Base-by-base conservation (phyloP, 2,329 filamentous ascomycete species). In the Neonectria punicea region DNA sequence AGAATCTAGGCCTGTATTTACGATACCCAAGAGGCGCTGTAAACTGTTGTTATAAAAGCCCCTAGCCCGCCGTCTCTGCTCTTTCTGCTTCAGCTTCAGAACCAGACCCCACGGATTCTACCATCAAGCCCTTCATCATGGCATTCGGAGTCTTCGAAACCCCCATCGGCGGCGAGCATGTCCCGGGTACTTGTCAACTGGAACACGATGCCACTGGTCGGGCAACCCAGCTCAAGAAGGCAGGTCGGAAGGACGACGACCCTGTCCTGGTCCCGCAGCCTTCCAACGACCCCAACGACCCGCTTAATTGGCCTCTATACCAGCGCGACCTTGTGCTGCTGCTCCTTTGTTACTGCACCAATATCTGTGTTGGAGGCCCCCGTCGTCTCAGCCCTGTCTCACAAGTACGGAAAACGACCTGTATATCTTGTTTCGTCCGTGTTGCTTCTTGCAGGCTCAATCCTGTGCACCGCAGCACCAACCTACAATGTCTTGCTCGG, bases 381-480 rank as follows among this genome's bases (percentile, higher is more conserved):
- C 5, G 28, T 51, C n/a, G 54, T 50, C 11, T 66, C 63, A 6
- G 58, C 63, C 20, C 39, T 66, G 44, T 32, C 58, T 11, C 58
- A 54, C 13, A 66, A 66, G 28, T 66, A 55, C 34, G 63, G 63
- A 16, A 66, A 66, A 13, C 63, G 63, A 28, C 63, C 63, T 14
- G 58, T 63, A 1, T 66, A 58, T 34, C 49, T 66, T 16, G 25
- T 58, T 3, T 66, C 63, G 10, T 63, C 63, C 1, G 32, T 53
- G 4, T 10, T 66, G 22, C 55, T 59, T 7, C 25, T 63, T 7
- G 36, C 58, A 4, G 63, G 63, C 25, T 62, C 53, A n/a, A 43
- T 66, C 2, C 43, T 66, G 2, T 49, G 53, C 20, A 60, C 62
- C 22, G 47, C 59, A n/a, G 49, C 63, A 20, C 16, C 18, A 1